A percentile compares a stretch with the other conserved stretches of the same genome.
Evolutionary conservation across 768 basidiomycete genomes (phyloP).

Genomic region (Hebeloma cylindrosporum): DNA sequence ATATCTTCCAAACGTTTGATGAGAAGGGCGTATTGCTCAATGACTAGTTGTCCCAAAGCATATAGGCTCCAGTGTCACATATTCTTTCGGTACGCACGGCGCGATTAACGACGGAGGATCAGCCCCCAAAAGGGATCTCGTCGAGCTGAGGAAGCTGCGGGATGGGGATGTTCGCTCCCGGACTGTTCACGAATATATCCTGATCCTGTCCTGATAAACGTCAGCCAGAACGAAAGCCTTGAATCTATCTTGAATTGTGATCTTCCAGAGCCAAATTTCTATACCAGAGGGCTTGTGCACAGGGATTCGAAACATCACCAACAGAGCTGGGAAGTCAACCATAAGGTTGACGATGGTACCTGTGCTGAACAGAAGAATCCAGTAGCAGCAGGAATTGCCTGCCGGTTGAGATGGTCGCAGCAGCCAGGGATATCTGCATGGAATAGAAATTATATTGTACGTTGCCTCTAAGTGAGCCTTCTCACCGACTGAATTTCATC

Average conservation of each 20-base stretch:
- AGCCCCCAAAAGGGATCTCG: neutral
- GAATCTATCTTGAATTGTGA: constrained; percentile 22
- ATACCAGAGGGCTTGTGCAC: neutral
- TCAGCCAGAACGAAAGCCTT: constrained; percentile 19
- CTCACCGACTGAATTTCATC: too few species aligned
- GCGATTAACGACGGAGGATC: too few species aligned
- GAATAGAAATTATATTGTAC: constrained; percentile 21
- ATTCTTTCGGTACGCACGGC: too few species aligned
- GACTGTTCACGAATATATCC: constrained; percentile 25
- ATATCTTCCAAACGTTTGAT: constrained; percentile 50
- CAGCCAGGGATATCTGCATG: constrained; percentile 24
- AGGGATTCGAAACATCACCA: too few species aligned
- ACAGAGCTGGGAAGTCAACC: constrained; percentile 13
- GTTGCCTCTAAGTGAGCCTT: too few species aligned
- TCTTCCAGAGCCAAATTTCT: constrained; percentile 20
- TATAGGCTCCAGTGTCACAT: constrained; percentile 30
- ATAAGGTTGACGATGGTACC: constrained; percentile 13
- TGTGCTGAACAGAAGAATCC: constrained; percentile 32
- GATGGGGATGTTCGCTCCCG: neutral
- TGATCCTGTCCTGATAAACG: constrained; percentile 11
- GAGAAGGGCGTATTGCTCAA: constrained; percentile 54
- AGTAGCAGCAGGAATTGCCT: constrained; percentile 19
- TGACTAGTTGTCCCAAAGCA: constrained; percentile 44
- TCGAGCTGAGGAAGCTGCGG: constrained; percentile 1
- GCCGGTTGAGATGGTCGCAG: constrained; percentile 22